Base-by-base conservation (phyloP, 2,329 filamentous ascomycete genomes). In the Curvularia lunata region DNA sequence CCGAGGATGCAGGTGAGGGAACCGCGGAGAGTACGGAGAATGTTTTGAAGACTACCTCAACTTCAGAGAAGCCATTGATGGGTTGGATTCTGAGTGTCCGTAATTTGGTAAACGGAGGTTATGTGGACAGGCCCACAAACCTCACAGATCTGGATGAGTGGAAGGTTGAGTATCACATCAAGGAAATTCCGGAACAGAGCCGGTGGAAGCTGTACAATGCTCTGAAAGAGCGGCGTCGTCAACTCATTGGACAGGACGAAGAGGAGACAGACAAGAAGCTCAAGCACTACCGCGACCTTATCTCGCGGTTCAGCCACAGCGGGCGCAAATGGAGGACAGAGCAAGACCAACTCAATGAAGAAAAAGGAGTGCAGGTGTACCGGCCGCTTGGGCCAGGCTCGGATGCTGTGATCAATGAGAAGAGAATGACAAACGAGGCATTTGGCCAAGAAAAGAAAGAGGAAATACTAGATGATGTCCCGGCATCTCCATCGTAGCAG, bases 131-230 rank as follows among this genome's bases (percentile, higher is more conserved):
- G 3, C 90, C 92, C 0, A 63, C 77, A 1, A 65, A 81, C 0
- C 72, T 88, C 45, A 75, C 50, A 0, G 30, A 67, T 13, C 19
- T 67, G 0, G 83, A 86, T 63, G 69, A 79, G 7, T 97, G 93
- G 93, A 75, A 79, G 0, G 80, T 97, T n/a, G 86, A 95, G 66
- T 97, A 96, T 76, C 83, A 87, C 34, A 78, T 97, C 47, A 83
- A 84, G 45, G 89, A 93, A 63, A 79, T 76, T 8, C 51, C 59
- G 1, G 48, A 59, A 10, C 51, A 50, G 3, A 52, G 52, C 3
- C 53, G 60, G 5, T 63, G 65, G 65, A 58, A 32, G 27, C 43
- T 70, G 28, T 75, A 74, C 56, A 59, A 62, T 4, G 58, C 64
- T 16, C 80, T 86, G 56, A 85, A 86, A 71, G 74, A 67, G 3